Percentiles rank a stretch among this genome's conserved stretches.
Evolutionary conservation across 2,329 filamentous ascomycete species (phyloP).

Genomic region (Mycosphaerella sp.): DNA sequence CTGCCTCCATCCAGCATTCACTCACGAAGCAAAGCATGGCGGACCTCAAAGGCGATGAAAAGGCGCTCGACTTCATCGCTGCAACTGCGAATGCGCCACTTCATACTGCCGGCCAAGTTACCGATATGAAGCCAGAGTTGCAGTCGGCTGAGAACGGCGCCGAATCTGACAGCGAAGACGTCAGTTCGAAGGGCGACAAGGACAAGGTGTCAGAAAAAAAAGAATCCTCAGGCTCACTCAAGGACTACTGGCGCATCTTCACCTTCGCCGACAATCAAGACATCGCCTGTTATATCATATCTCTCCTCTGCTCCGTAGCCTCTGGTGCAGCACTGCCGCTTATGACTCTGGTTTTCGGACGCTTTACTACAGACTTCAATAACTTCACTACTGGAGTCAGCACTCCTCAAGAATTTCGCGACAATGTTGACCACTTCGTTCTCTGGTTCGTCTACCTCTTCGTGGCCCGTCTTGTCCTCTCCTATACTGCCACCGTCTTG

Average conservation of each 20-base stretch:
- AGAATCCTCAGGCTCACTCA: slow-evolving; percentile 17
- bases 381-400: slow-evolving; percentile 31
- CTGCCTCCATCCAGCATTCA: no score
- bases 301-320: slow-evolving; percentile 36
- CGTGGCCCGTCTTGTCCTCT: slow-evolving; percentile 57
- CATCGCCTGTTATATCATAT: slow-evolving; percentile 28
- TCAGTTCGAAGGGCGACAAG: background rate
- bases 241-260: slow-evolving; percentile 30
- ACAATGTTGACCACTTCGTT: slow-evolving; percentile 35
- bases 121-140: slow-evolving; percentile 6
- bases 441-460: slow-evolving; percentile 68
- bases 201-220: slow-evolving; percentile 8
- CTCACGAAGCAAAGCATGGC: background rate
- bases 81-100: slow-evolving; percentile 6
- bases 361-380: slow-evolving; percentile 45
- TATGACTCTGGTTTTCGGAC: slow-evolving; percentile 48
- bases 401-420: slow-evolving; percentile 19
- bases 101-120: slow-evolving; percentile 1
- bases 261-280: slow-evolving; percentile 29
- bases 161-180: slow-evolving; percentile 8
- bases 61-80: slow-evolving; percentile 6
- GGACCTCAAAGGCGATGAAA: slow-evolving; percentile 10
- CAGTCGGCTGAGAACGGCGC: slow-evolving; percentile 6
- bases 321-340: slow-evolving; percentile 44
- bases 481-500: slow-evolving; percentile 47